A percentile compares a stretch with the other conserved stretches of the same genome.
Evolutionary conservation across 2,329 filamentous ascomycete genomes (phyloP).

Genomic region (Microdochium nivale): DNA sequence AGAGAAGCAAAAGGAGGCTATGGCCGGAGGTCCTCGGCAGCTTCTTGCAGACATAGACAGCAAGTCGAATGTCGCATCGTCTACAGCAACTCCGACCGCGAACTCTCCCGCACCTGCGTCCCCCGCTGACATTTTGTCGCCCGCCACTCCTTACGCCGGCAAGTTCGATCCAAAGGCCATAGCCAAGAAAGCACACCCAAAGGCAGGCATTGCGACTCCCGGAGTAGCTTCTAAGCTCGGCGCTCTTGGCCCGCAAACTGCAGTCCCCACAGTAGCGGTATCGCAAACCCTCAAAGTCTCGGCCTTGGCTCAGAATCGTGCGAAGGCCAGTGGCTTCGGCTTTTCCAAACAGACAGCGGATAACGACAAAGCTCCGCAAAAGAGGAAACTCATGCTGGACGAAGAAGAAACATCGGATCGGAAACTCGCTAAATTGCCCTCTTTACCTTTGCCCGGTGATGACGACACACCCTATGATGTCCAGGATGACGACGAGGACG

Average conservation of each 20-base stretch:
- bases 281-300: slow-evolving; percentile 26
- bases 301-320: slow-evolving; percentile 56
- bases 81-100: slow-evolving; percentile 40
- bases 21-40: slow-evolving; percentile 55
- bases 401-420: slow-evolving; percentile 82
- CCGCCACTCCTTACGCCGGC: slow-evolving; percentile 56
- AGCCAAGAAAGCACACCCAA: slow-evolving; percentile 63
- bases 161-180: slow-evolving; percentile 87
- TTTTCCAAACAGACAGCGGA: slow-evolving; percentile 62
- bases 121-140: slow-evolving; percentile 37
- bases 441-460: slow-evolving; percentile 56
- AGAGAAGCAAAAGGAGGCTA: slow-evolving; percentile 63
- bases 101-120: slow-evolving; percentile 39
- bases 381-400: slow-evolving; percentile 73
- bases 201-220: slow-evolving; percentile 40
- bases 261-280: slow-evolving; percentile 21
- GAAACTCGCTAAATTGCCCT: slow-evolving; percentile 85
- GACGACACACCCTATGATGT: slow-evolving; percentile 53
- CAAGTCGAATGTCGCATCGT: slow-evolving; percentile 44
- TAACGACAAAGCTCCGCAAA: slow-evolving; percentile 55
- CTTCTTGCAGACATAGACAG: slow-evolving; percentile 67
- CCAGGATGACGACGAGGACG: slow-evolving; percentile 56
- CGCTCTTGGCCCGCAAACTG: slow-evolving; percentile 28
- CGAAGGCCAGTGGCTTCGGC: slow-evolving; percentile 77
- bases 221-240: slow-evolving; percentile 41